phyloP scores from a whole-genome alignment of 2,329 filamentous ascomycete genomes.

The Aspergillus sp. region DNA sequence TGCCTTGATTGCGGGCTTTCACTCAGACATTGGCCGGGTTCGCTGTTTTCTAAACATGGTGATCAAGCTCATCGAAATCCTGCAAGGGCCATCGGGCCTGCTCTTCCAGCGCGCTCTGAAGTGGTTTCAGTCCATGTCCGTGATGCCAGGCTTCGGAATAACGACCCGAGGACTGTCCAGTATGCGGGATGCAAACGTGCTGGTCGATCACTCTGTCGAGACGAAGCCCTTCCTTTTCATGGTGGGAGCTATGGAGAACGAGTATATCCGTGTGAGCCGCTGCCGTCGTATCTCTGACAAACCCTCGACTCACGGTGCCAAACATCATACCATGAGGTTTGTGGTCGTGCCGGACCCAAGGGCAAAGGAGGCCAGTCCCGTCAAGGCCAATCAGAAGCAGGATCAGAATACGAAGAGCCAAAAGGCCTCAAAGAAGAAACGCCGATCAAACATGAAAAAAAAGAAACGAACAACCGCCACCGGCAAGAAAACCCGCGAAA shows the following conservation, averaged over 20 bases:
- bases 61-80: constrained; percentile 1
- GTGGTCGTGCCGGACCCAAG: neutral
- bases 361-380: too few species aligned
- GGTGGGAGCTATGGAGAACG: constrained; percentile 3
- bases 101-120: constrained; percentile 4
- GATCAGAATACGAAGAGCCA: too few species aligned
- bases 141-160: constrained; percentile 10
- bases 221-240: constrained; percentile 12
- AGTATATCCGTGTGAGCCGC: constrained; percentile 7
- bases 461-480: neutral
- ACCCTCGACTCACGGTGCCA: too few species aligned
- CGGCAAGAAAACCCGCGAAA: neutral
- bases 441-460: neutral
- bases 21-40: constrained; percentile 17
- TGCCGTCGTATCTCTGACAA: too few species aligned
- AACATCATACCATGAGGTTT: too few species aligned
- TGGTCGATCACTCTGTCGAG: neutral
- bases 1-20: constrained; percentile 15
- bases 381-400: too few species aligned
- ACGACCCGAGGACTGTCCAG: constrained; percentile 10
- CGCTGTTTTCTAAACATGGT: constrained; percentile 13
- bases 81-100: constrained; percentile 7
- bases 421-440: neutral
- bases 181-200: neutral
- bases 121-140: constrained; percentile 3